These are phyloP conservation scores for Coniochaeta sp. DNA, from an alignment of 2,329 filamentous ascomycete genomes.

Conservation along the genomic window DNA sequence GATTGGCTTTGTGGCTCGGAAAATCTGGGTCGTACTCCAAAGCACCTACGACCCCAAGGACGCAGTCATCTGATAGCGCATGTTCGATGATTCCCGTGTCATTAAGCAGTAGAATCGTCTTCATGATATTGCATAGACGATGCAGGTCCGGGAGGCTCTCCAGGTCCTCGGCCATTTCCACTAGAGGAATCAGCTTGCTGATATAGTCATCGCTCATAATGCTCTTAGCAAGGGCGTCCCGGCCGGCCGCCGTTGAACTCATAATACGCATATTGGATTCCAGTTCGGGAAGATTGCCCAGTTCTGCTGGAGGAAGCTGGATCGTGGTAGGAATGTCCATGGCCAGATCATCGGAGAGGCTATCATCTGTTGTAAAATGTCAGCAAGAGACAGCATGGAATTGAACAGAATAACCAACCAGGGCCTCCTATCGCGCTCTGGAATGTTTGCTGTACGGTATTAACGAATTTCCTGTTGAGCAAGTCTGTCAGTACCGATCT, in stretches of 20 bases:
- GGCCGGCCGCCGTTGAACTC: conserved; percentile 64
- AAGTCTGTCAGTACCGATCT: conserved; percentile 14
- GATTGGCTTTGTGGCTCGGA: conserved; percentile 93
- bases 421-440: conserved; percentile 48
- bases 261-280: conserved; percentile 77
- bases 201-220: conserved; percentile 84
- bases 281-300: conserved; percentile 78
- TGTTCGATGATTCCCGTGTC: conserved; percentile 93
- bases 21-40: conserved; percentile 98
- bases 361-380: conserved; percentile 56
- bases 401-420: conserved; percentile 37
- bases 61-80: conserved; percentile 80
- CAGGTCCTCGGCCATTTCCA: conserved; percentile 83
- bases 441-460: conserved; percentile 72
- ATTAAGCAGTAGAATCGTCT: conserved; percentile 88
- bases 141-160: conserved; percentile 84
- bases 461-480: conserved; percentile 74
- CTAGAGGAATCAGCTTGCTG: conserved; percentile 73
- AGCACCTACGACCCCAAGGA: conserved; percentile 88
- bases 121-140: conserved; percentile 95
- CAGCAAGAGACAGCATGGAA: conserved; percentile 11
- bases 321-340: conserved; percentile 67
- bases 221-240: conserved; percentile 82
- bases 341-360: conserved; percentile 75
- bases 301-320: conserved; percentile 67